Base-by-base conservation (phyloP, 208 protist genomes). In the Leishmania guyanensis region DNA sequence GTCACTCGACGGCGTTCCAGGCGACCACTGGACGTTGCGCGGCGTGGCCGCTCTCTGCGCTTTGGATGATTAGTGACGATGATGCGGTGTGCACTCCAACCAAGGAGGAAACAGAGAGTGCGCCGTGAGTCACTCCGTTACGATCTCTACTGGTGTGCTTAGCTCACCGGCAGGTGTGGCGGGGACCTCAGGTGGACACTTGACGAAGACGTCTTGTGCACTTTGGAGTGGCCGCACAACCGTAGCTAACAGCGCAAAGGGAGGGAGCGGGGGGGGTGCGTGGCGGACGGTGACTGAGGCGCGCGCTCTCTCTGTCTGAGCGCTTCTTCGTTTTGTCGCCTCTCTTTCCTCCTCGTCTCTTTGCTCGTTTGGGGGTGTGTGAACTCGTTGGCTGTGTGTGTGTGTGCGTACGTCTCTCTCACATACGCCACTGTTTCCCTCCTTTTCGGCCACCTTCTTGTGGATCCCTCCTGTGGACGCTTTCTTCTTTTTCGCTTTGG, bases 1-100 rank as follows among this genome's bases (percentile, higher is more conserved):
- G 9, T 93, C 94, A 10, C 78, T 91, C 17, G 58, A 91, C 68
- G 64, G 86, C 29, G 83, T 92, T 16, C n/a, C 77, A 39, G 90
- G 90, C 56, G 91, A 95, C 65, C 93, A 99, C 79, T 99, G 98
- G 98, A 95, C 95, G 39, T 85, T 96, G 39, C 90, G 97, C 51
- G 97, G 97, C 51, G 95, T 98, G 22, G 98, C 98, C 1, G 85
- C 94, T 6, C 80, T 98, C 14, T 98, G 95, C 83, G 91, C 95
- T 58, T 88, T 98, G 22, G 94, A 98, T 78, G 93, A 93, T 62
- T 98, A 83, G 70, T 29, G 56, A 51, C 26, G 17, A 29, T 53
- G 66, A 54, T 22, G 69, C 22, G 69, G 69, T 46, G 8, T 33
- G 36, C 39, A 54, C 17, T 17, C 26, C 43, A 16, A 53, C 9